A percentile compares a stretch with the other conserved stretches of the same genome.
These are phyloP conservation scores for Tuber borchii DNA, from an alignment of 495 filamentous ascomycete genomes.

Conservation along the genomic window DNA sequence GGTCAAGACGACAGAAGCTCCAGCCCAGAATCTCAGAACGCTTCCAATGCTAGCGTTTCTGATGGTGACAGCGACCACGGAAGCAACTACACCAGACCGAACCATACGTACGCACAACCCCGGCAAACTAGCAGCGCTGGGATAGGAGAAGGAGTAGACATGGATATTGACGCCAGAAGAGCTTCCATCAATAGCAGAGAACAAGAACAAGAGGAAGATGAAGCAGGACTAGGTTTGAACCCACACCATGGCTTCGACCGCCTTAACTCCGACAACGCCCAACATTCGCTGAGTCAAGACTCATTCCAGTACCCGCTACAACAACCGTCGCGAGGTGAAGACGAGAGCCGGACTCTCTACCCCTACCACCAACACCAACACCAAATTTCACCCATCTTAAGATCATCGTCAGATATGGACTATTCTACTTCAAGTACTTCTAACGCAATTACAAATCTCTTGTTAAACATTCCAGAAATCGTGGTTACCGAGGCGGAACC, in stretches of 20 bases:
- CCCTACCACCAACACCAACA: background rate
- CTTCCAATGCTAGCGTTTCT: conserved; percentile 4
- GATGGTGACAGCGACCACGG: conserved; percentile 1
- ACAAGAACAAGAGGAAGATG: background rate
- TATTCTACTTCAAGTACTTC: background rate
- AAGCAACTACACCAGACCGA: background rate
- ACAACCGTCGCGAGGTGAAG: background rate
- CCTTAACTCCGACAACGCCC: background rate
- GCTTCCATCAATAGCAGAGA: background rate
- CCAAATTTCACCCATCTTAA: background rate
- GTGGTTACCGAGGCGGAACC: conserved; percentile 17
- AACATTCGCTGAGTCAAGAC: background rate
- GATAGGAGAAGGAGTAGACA: background rate
- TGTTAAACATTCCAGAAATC: conserved; percentile 12
- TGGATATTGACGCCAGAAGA: background rate
- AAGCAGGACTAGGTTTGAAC: conserved; percentile 4
- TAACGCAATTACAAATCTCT: background rate
- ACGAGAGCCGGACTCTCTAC: background rate
- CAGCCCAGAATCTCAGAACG: conserved; percentile 19
- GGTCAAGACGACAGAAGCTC: conserved; percentile 11
- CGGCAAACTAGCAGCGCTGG: background rate
- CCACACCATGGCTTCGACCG: background rate
- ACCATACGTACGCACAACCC: background rate
- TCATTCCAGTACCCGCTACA: background rate
- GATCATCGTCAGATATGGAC: background rate